Base-by-base conservation (phyloP, 208 protist genomes). In the Lotmaria passim region DNA sequence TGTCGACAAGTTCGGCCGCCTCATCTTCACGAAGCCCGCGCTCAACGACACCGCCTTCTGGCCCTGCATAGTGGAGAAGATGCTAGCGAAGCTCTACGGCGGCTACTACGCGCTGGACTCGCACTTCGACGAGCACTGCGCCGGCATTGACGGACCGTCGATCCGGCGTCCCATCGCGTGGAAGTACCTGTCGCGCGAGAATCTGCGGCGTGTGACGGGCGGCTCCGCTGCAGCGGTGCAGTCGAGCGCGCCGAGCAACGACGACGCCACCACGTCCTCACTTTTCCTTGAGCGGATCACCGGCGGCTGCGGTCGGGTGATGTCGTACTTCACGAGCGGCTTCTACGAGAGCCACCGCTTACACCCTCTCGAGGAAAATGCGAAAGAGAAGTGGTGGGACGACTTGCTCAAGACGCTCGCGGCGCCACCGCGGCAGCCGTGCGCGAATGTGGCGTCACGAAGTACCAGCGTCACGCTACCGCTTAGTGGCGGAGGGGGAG, bases 11-110 rank as follows among this genome's bases (percentile, higher is more conserved):
- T 66, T 83, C 31, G 89, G 89, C 26, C 58, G 74, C 12, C 70
- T 86, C 44, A 73, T 94, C 53, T 97, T 97, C 78, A 78, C 80
- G 14, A 70, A 85, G 12, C 79, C 83, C 19, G 73, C 86, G 10
- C 21, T 76, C 26, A 38, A 50, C 11, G 47, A 52, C 7, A 74
- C 24, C 7, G 51, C 63, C 24, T 86, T 83, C 39, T 97, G 93
- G 93, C 84, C 86, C 24, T 93, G 83, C 63, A 75, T 97, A 30
- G 26, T 95, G 15, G 93, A 97, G 56, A 97, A 97, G 76, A 83
- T 86, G 38, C 52, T 95, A 19, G 93, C 93, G 11, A 97, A 97
- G 73, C 39, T 95, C 41, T 67, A 94, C 72, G 88, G 89, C 15
- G 81, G 87, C 31, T 97, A 97, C 64, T 61, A 92, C 36, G 72